Base-by-base conservation (phyloP, 108 stramenopile genomes). In the Cyclotella baltica region DNA sequence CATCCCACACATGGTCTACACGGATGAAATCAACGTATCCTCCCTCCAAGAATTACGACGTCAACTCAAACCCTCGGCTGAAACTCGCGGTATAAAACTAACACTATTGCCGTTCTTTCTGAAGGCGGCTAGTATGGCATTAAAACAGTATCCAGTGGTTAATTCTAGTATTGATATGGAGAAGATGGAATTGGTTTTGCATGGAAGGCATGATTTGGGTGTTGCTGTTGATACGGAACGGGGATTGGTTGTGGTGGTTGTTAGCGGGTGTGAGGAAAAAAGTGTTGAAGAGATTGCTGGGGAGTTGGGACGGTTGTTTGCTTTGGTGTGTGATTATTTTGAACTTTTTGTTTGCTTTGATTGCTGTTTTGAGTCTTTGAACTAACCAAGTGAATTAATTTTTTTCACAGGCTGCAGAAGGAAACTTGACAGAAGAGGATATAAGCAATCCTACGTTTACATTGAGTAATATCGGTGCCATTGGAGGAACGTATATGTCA, bases 1-100 rank as follows among this genome's bases (percentile, higher is more conserved):
- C 47, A 88, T 99, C 50, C 99, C 98, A 0, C 99, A 99, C 86
- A 98, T 99, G 91, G 90, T 89, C 51, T 98, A 97, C 76, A 75
- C 88, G 22, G 99, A 99, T 69, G 99, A 99, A 87, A 78, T 98
- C 76, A 81, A 88, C 56, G 83, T 98, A 48, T 82, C 88, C 48
- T 58, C 80, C 13, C 78, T 98, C 30, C 67, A 66, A 1, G 55
- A n/a, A n/a, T 66, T 92, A n/a, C 76, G 96, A 29, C 72, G 85
- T 48, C 72, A 81, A 33, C 80, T 97, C 48, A 87, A 93, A 46
- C 72, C 86, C 6, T 62, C 76, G 9, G 86, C 78, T 29, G 90
- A 82, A 43, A 67, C 69, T 9, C 59, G 75, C 28, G 86, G 85
- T 0, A 79, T 78, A 19, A 92, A 87, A 40, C 74, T 98, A 16